These are phyloP conservation scores for Penicillium angulare DNA, from an alignment of 495 filamentous ascomycete species.

Conservation along the genomic window DNA sequence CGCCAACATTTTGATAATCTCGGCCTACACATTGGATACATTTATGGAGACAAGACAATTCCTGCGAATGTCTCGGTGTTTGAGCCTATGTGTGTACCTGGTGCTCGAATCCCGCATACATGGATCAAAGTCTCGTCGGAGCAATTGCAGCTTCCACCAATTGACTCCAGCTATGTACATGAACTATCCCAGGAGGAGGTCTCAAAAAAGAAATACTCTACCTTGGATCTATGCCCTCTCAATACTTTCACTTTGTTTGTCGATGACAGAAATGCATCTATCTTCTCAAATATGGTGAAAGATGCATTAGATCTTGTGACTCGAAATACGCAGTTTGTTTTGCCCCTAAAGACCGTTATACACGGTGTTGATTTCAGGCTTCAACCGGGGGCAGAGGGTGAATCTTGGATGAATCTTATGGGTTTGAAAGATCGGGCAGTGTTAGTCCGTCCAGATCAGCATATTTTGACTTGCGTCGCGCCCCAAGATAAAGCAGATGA, in stretches of 20 bases:
- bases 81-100: conserved; percentile 17
- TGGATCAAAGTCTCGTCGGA: conserved; percentile 19
- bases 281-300: conserved; percentile 12
- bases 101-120: conserved; percentile 33
- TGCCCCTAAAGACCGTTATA: background rate
- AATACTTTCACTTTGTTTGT: conserved; percentile 29
- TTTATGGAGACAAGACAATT: conserved; percentile 29
- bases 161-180: conserved; percentile 28
- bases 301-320: background rate
- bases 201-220: conserved; percentile 24
- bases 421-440: conserved; percentile 17
- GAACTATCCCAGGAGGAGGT: conserved; percentile 20
- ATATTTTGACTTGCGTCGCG: conserved; percentile 26
- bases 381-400: conserved; percentile 4
- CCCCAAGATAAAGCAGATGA: background rate
- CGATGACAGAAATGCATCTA: conserved; percentile 2
- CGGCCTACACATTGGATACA: conserved; percentile 35
- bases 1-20: conserved; percentile 40
- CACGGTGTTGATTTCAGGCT: conserved; percentile 9
- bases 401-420: conserved; percentile 19
- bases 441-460: conserved; percentile 36
- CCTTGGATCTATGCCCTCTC: conserved; percentile 29
- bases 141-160: conserved; percentile 10
- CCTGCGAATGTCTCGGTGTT: conserved; percentile 27
- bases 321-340: background rate